Evolutionary conservation across 371 early-diverging fungal genomes (phyloP).

Genomic region (Mucor lusitanicus): DNA sequence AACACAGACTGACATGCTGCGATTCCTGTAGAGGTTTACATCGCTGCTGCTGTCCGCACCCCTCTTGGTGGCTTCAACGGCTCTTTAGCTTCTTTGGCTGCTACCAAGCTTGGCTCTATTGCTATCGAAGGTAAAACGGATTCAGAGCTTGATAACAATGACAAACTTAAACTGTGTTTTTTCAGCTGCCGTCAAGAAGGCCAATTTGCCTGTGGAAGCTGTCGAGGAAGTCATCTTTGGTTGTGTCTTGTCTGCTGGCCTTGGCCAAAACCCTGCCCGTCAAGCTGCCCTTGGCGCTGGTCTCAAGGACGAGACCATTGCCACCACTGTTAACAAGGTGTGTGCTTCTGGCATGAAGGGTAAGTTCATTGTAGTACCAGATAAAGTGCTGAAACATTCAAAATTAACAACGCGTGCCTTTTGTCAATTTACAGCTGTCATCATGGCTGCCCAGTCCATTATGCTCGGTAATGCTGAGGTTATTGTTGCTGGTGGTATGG

Average conservation of each 20-base stretch:
- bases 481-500: conserved; percentile 93
- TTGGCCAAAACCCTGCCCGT: conserved; percentile 96
- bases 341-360: conserved; percentile 97
- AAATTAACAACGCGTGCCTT: conserved; percentile 1
- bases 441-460: conserved; percentile 86
- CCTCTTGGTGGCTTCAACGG: conserved; percentile 95
- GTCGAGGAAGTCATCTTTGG: conserved; percentile 90
- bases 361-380: conserved; percentile 20
- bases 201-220: conserved; percentile 63
- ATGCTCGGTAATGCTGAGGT: conserved; percentile 82
- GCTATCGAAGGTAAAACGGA: conserved; percentile 81
- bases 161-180: background rate
- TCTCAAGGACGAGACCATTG: conserved; percentile 66
- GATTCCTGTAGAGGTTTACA: conserved; percentile 70
- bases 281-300: conserved; percentile 95
- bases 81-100: conserved; percentile 82
- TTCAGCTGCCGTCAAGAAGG: conserved; percentile 74
- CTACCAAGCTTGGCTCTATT: conserved; percentile 85
- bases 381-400: background rate
- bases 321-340: conserved; percentile 97
- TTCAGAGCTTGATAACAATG: background rate
- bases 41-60: conserved; percentile 89
- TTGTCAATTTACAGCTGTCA: conserved; percentile 57
- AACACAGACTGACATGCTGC: background rate
- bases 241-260: conserved; percentile 83